Evolutionary conservation across 345 rosid species (phyloP), one percentile per base, ranked within the genome.

Genomic region (Mercurialis annua): DNA sequence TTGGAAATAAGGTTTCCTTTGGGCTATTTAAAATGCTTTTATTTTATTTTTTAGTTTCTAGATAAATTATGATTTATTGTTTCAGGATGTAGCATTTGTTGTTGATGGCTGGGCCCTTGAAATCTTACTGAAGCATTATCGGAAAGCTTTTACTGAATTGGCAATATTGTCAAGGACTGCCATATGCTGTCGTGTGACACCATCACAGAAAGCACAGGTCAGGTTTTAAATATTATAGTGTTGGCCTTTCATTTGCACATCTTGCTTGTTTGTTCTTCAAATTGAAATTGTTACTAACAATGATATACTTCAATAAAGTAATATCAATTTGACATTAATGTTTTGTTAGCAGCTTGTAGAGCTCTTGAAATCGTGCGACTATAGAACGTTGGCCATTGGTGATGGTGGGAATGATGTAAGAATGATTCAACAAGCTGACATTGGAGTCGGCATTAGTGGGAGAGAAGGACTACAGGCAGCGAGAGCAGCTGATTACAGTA

Each of bases 391-490:
- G 72, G 99, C 99, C 21, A 85, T 92, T 83, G 99, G 98, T 65
- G 98, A 94, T 71, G 99, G 98, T 67, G 99, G 99, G 62, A 94
- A 94, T 86, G 99, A 94, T 81, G 98, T 94, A 80, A 83, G 96
- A 80, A 94, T 94, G 99, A 94, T 94, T 73, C 99, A 94, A 65
- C 92, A 94, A 82, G 97, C 99, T 67, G 99, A 92, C 72, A 89
- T 94, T 30, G 98, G 99, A 40, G 94, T 94, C 62, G 97, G 99
- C 71, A 94, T 94, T 66, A 94, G 99, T 58, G 98, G 98, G 73
- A 89, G 98, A 84, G 99, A 94, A 83, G 98, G 99, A 30, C 80
- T 92, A 67, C 99, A 92, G 84, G 99, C 99, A 71, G 97, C 99
- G 36, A 87, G 97, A 75, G 99, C 99, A 50, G 98, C 99, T 51